These are phyloP conservation scores for Bathelium albidoporum DNA, from an alignment of 495 filamentous ascomycete species.

Conservation along the genomic window DNA sequence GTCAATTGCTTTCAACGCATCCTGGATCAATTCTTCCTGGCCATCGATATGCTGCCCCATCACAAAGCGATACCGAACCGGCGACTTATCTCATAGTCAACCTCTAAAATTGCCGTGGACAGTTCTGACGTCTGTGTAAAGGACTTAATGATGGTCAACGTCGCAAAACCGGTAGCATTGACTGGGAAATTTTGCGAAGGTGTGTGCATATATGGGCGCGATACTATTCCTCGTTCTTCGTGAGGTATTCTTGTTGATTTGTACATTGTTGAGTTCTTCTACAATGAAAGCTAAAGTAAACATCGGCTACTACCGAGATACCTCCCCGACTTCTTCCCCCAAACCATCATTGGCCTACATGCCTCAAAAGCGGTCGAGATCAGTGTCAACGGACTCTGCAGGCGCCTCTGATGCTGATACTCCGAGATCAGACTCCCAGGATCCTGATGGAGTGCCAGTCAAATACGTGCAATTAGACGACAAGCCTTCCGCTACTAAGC, in stretches of 20 bases:
- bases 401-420: not conserved
- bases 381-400: not conserved
- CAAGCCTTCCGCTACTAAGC: constrained; percentile 20
- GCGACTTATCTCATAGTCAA: not conserved
- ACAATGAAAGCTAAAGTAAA: too few relatives aligned
- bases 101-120: too few relatives aligned
- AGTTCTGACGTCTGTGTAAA: too few relatives aligned
- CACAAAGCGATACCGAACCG: not conserved
- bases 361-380: not conserved
- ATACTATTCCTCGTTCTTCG: too few relatives aligned
- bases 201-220: too few relatives aligned
- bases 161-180: too few relatives aligned
- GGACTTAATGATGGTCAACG: too few relatives aligned
- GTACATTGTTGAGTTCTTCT: too few relatives aligned
- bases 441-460: constrained; percentile 21
- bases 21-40: not conserved
- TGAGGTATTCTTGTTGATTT: too few relatives aligned
- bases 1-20: not conserved
- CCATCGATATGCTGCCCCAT: not conserved
- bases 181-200: too few relatives aligned
- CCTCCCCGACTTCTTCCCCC: too few relatives aligned
- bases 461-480: constrained; percentile 17
- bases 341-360: not conserved
- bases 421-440: not conserved
- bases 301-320: too few relatives aligned